Evolutionary conservation across 2,329 filamentous ascomycete genomes (phyloP).

Genomic region (Xylariaceae sp.): DNA sequence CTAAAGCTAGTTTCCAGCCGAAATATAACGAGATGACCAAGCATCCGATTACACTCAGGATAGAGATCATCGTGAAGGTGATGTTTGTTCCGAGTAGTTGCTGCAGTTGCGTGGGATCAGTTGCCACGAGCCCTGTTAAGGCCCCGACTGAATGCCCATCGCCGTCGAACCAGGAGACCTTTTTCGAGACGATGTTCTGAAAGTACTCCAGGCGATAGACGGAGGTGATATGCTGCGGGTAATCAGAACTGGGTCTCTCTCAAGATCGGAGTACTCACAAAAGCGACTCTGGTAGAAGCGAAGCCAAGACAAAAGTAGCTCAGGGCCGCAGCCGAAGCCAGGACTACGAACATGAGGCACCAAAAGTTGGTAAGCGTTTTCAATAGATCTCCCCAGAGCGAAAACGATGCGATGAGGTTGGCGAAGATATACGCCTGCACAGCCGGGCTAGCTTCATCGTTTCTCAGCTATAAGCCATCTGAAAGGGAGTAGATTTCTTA

Average conservation of each 20-base stretch:
- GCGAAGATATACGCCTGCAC: conserved; percentile 55
- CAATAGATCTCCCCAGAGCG: conserved; percentile 26
- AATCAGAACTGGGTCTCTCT: background rate
- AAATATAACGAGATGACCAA: conserved; percentile 65
- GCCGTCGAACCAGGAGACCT: conserved; percentile 56
- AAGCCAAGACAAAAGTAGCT: conserved; percentile 51
- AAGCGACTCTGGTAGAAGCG: conserved; percentile 45
- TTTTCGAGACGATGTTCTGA: conserved; percentile 53
- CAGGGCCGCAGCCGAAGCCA: conserved; percentile 50
- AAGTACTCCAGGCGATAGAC: conserved; percentile 59
- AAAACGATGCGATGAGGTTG: conserved; percentile 42
- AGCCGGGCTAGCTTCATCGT: conserved; percentile 39
- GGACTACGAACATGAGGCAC: conserved; percentile 60
- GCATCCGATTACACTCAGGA: conserved; percentile 62
- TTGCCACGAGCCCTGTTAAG: conserved; percentile 51
- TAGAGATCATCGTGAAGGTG: conserved; percentile 57
- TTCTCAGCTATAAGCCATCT: conserved; percentile 8
- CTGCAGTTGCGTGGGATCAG: conserved; percentile 56
- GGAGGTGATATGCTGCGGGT: conserved; percentile 43
- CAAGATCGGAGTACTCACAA: conserved; percentile 26
- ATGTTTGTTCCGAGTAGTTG: conserved; percentile 61
- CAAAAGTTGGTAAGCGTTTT: conserved; percentile 48
- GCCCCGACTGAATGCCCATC: conserved; percentile 57
- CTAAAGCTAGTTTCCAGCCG: conserved; percentile 71
- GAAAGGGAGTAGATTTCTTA: conserved; percentile 17